Percentiles rank a stretch among this genome's conserved stretches.
These are phyloP conservation scores for Russula griseocarnosa DNA, from an alignment of 768 basidiomycete genomes.

Conservation along the genomic window DNA sequence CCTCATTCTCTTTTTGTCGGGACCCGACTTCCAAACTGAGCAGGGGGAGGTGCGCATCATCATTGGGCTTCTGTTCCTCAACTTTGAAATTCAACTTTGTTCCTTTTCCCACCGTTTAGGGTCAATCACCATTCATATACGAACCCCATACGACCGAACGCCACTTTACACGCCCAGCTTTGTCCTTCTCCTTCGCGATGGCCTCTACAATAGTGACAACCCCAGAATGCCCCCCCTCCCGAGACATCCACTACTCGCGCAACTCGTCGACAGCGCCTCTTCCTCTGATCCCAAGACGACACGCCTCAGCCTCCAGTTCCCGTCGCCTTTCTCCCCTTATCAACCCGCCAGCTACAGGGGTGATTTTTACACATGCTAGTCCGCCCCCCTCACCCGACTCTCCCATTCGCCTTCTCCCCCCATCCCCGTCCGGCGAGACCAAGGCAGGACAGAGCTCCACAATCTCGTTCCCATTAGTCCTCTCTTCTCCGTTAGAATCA, in stretches of 20 bases:
- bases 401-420: slow-evolving; percentile 31
- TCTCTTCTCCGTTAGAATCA: slow-evolving; percentile 27
- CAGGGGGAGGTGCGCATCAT: slow-evolving; percentile 19
- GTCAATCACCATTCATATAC: slow-evolving; percentile 24
- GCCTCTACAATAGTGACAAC: slow-evolving; percentile 25
- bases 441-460: slow-evolving; percentile 16
- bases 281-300: slow-evolving; percentile 59
- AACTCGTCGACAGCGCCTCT: slow-evolving; percentile 58
- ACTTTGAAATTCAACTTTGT: slow-evolving; percentile 25
- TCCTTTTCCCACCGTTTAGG: slow-evolving; percentile 22
- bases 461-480: slow-evolving; percentile 23
- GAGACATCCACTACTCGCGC: slow-evolving; percentile 33
- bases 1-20: slow-evolving; percentile 14
- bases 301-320: slow-evolving; percentile 32
- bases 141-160: background rate
- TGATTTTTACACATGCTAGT: slow-evolving; percentile 23
- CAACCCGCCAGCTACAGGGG: slow-evolving; percentile 6
- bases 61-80: slow-evolving; percentile 11
- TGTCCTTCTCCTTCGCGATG: slow-evolving; percentile 11
- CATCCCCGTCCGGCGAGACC: slow-evolving; percentile 26
- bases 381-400: slow-evolving; percentile 7
- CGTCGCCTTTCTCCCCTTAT: slow-evolving; percentile 24
- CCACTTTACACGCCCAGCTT: slow-evolving; percentile 1
- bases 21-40: slow-evolving; percentile 9
- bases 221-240: slow-evolving; percentile 26